phyloP scores from a whole-genome alignment of 495 filamentous ascomycete species.

The Aspergillus heteromorphus region DNA sequence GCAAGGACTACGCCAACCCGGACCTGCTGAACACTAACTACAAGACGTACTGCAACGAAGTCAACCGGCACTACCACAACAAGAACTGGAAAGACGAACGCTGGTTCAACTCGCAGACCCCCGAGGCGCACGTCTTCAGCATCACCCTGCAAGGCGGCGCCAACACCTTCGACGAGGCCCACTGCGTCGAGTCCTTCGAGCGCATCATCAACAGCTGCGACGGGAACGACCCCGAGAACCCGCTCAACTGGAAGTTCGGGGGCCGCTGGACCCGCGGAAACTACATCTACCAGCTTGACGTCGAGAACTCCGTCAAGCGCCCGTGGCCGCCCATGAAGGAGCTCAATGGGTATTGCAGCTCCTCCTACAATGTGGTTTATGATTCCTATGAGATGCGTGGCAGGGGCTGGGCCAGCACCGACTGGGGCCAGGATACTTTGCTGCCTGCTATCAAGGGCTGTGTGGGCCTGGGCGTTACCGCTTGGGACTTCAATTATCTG shows the following conservation, averaged over 20 bases:
- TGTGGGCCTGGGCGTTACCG: constrained; percentile 12
- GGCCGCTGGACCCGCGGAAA: constrained; percentile 11
- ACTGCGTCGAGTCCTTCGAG: constrained; percentile 16
- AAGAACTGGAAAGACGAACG: not conserved
- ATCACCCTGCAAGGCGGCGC: constrained; percentile 5
- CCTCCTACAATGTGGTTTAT: constrained; percentile 3
- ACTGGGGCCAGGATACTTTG: constrained; percentile 2
- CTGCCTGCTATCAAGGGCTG: constrained; percentile 1
- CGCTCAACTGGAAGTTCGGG: constrained; percentile 31
- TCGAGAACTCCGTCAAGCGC: constrained; percentile 7
- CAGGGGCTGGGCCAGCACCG: constrained; percentile 3
- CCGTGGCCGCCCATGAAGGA: constrained; percentile 9
- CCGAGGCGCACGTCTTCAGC: constrained; percentile 14
- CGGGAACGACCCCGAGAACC: constrained; percentile 27
- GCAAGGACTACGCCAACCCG: not conserved
- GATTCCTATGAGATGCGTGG: not conserved
- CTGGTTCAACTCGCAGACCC: constrained; percentile 14
- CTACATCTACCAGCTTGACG: constrained; percentile 13
- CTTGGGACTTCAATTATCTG: constrained; percentile 17
- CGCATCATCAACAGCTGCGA: constrained; percentile 23
- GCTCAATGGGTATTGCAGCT: constrained; percentile 13
- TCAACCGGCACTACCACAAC: not conserved
- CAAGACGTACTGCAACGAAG: not conserved
- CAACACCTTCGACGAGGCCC: constrained; percentile 3
- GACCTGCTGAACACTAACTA: not conserved